Conservation (phyloP, 371 early-diverging fungal species). For the Circinella umbellata region DNA sequence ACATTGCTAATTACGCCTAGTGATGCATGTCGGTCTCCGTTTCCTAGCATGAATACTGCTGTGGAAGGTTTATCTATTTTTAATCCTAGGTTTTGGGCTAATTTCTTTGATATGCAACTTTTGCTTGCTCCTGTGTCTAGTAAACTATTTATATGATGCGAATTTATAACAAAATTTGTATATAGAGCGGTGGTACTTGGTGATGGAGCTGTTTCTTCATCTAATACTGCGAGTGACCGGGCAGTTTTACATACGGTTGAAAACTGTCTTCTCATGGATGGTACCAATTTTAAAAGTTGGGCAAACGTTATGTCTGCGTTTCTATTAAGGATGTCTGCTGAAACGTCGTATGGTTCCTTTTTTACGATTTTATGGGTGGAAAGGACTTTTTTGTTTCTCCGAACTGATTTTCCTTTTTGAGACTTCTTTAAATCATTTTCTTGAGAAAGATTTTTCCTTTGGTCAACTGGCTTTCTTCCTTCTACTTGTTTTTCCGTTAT, state of each 20-base stretch:
- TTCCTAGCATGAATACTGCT: background rate
- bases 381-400: too few relatives aligned
- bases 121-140: background rate
- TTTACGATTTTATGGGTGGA: too few relatives aligned
- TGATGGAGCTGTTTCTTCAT: background rate
- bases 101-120: background rate
- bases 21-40: background rate
- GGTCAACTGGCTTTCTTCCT: too few relatives aligned
- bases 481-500: too few relatives aligned
- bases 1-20: background rate
- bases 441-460: too few relatives aligned
- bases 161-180: background rate
- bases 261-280: background rate
- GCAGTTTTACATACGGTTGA: background rate
- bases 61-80: background rate
- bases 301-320: too few relatives aligned
- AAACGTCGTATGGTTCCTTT: too few relatives aligned
- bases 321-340: too few relatives aligned
- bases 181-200: background rate
- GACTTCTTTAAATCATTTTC: too few relatives aligned
- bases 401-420: too few relatives aligned
- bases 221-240: background rate
- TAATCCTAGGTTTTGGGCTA: background rate
- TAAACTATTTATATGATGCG: background rate
- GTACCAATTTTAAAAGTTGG: too few relatives aligned